phyloP scores from a whole-genome alignment of 306 rosid species.

The Spatholobus suberectus region DNA sequence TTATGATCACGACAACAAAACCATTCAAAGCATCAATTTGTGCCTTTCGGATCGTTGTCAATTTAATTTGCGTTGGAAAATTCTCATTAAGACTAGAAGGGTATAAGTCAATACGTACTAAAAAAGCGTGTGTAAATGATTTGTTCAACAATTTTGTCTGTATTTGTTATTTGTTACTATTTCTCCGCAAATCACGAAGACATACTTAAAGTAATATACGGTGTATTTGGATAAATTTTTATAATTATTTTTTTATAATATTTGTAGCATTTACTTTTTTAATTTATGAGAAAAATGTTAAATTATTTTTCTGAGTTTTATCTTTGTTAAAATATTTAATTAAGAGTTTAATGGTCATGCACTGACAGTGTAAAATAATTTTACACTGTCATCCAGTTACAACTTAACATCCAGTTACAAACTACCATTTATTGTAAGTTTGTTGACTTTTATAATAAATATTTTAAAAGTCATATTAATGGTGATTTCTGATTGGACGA shows the following conservation, averaged over 20 bases:
- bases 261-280: background rate
- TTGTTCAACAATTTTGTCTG: background rate
- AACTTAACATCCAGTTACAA: too few species aligned
- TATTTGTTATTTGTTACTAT: background rate
- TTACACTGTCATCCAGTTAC: too few species aligned
- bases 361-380: too few species aligned
- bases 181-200: conserved; percentile 27
- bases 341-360: too few species aligned
- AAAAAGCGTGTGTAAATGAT: background rate
- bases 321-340: too few species aligned
- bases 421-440: too few species aligned
- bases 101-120: background rate
- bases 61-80: background rate
- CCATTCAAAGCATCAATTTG: conserved; percentile 1
- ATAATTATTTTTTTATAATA: background rate
- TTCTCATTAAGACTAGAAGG: background rate
- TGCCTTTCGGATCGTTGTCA: background rate
- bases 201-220: background rate
- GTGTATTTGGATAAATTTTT: background rate
- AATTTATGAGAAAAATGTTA: background rate
- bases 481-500: too few species aligned
- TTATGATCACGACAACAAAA: background rate
- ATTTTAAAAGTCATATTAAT: too few species aligned
- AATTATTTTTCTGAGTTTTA: background rate
- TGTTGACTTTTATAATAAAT: too few species aligned